Conservation (phyloP, 331 rosid species). For the Rhamnella rubrinervis region DNA sequence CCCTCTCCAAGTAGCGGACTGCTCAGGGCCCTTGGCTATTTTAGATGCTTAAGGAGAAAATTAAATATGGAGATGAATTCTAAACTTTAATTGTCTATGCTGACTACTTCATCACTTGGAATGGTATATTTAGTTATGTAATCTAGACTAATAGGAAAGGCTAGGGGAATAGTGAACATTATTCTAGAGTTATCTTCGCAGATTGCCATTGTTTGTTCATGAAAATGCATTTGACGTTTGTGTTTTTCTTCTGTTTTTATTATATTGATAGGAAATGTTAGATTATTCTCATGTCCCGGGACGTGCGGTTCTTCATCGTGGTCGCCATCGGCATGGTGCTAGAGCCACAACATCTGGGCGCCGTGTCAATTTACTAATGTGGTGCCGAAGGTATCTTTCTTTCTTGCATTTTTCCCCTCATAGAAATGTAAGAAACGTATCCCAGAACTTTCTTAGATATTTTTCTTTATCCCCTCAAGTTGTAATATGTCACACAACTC, state of each 20-base stretch:
- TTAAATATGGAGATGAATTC: too few species aligned
- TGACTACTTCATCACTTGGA: too few species aligned
- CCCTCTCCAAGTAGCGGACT: too few species aligned
- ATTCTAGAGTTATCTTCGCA: background rate
- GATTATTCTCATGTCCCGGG: conserved; percentile 79
- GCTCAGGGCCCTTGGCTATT: too few species aligned
- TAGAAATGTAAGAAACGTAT: conserved; percentile 1
- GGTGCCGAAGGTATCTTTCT: conserved; percentile 88
- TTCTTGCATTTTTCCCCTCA: conserved; percentile 9
- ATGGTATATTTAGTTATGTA: too few species aligned
- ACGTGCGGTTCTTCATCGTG: conserved; percentile 80
- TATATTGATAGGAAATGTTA: conserved; percentile 61
- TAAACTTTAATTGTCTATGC: too few species aligned
- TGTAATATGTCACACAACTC: background rate
- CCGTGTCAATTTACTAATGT: conserved; percentile 71
- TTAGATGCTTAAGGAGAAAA: too few species aligned
- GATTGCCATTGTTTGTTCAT: background rate
- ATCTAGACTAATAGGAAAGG: background rate
- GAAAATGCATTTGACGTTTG: background rate
- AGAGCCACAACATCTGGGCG: conserved; percentile 78
- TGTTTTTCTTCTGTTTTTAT: background rate
- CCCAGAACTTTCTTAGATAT: background rate
- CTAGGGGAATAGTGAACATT: background rate
- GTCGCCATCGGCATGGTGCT: conserved; percentile 95
- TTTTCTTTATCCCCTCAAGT: background rate